Conservation (phyloP, 1,284 basidiomycete species). For the Ganoderma multipileum region DNA sequence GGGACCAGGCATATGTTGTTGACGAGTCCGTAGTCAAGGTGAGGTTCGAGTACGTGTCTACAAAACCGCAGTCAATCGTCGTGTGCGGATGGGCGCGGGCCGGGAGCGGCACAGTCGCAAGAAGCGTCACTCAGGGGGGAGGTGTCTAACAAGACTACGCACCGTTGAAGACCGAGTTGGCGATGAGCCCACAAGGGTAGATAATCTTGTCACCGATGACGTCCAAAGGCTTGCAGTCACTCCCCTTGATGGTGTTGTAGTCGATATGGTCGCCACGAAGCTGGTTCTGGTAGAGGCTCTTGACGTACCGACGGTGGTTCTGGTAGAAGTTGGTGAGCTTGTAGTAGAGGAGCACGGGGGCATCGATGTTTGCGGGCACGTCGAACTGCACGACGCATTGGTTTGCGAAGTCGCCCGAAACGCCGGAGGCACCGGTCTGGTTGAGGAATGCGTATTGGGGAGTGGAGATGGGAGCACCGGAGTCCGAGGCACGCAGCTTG, state of each 20-base stretch:
- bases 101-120: slow-evolving; percentile 8
- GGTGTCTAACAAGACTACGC: slow-evolving; percentile 29
- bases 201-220: slow-evolving; percentile 58
- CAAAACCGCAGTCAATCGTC: neutral
- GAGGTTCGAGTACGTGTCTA: slow-evolving; percentile 84
- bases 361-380: slow-evolving; percentile 79
- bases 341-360: slow-evolving; percentile 94
- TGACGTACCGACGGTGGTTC: slow-evolving; percentile 98
- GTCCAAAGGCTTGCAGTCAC: slow-evolving; percentile 92
- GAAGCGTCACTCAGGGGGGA: neutral
- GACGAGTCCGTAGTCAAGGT: slow-evolving; percentile 58
- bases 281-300: slow-evolving; percentile 88
- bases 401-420: slow-evolving; percentile 52
- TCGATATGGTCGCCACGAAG: slow-evolving; percentile 78
- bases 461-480: slow-evolving; percentile 50
- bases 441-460: slow-evolving; percentile 78
- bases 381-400: slow-evolving; percentile 85
- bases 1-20: slow-evolving; percentile 79
- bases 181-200: slow-evolving; percentile 97
- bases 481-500: slow-evolving; percentile 66
- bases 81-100: slow-evolving; percentile 7
- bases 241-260: slow-evolving; percentile 61
- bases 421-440: slow-evolving; percentile 48
- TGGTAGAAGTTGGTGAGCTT: slow-evolving; percentile 97
- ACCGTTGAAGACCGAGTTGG: slow-evolving; percentile 99